Conservation (phyloP, 2,329 filamentous ascomycete species). For the Fusarium luffae region DNA sequence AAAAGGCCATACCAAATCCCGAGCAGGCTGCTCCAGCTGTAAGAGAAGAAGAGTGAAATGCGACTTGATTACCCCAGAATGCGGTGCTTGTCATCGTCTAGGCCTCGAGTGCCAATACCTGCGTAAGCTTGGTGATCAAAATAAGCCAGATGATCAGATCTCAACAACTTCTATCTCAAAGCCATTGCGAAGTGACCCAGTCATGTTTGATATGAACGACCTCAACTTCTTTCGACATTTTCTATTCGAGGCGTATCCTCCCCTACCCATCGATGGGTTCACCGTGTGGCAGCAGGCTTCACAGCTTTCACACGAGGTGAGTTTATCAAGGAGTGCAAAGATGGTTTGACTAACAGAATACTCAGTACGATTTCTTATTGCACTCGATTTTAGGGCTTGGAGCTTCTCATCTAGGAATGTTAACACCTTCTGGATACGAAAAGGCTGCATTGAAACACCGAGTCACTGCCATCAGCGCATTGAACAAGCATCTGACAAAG, state of each 20-base stretch:
- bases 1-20: constrained; percentile 51
- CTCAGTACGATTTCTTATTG: constrained; percentile 54
- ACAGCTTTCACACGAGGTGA: constrained; percentile 52
- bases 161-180: constrained; percentile 13
- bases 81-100: constrained; percentile 51
- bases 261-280: constrained; percentile 52
- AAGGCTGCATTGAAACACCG: constrained; percentile 51
- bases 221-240: constrained; percentile 66
- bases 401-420: constrained; percentile 52
- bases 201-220: constrained; percentile 56
- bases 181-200: constrained; percentile 35
- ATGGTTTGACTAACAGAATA: neutral
- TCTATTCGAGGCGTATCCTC: constrained; percentile 57
- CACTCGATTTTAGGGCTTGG: constrained; percentile 56
- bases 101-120: constrained; percentile 52
- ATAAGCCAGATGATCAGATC: neutral
- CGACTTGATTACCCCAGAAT: constrained; percentile 50
- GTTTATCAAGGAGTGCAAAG: neutral
- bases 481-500: constrained; percentile 51
- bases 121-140: constrained; percentile 5
- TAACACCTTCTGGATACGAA: constrained; percentile 38
- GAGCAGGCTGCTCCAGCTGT: constrained; percentile 49
- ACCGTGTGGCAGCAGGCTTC: constrained; percentile 53
- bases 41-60: constrained; percentile 60
- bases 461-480: constrained; percentile 50